Base-by-base conservation (phyloP, 2,329 filamentous ascomycete species). In the Aureobasidium sp. region DNA sequence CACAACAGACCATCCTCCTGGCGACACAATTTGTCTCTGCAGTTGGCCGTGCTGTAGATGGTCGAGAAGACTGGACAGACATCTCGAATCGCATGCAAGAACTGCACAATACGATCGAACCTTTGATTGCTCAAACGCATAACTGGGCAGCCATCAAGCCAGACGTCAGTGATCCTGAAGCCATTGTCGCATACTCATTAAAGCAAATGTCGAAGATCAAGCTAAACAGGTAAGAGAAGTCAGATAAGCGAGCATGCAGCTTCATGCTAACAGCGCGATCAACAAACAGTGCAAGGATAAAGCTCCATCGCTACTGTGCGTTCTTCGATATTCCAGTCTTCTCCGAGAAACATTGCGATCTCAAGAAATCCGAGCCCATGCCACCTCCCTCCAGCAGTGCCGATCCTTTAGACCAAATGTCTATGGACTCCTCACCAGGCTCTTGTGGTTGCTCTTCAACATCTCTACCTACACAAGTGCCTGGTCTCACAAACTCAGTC, bases 241-340 rank as follows among this genome's bases (percentile, higher is more conserved):
- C 32, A 37, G 10, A 15, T 10, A 37, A 15, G 3, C 34, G 13
- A 15, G 6, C 3, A 37, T 15, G 12, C 34, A 37, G n/a, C n/a
- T n/a, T n/a, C n/a, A n/a, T 15, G 34, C 34, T 37, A 37, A 13
- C 34, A 37, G 13, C 12, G 32, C 34, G 7, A 34, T 34, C n/a
- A n/a, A n/a, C n/a, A 12, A 26, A 47, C 27, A 81, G 80, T 68
- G 79, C 80, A 12, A 72, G 79, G 15, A 80, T 81, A 65, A 82
- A 82, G 66, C 67, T 81, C 3, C 80, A 82, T 64, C 76, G 80
- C 1, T 82, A 80, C 67, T 77, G 75, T 64, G 80, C 80, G 9
- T 82, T 82, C 68, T 77, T 74, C 48, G 79, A 82, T 64, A 70
- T 77, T 6, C 79, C 80, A 2, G 73, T 82, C 23, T 82, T 82